phyloP scores from a whole-genome alignment of 306 rosid genomes.

The Notholithocarpus densiflorus region DNA sequence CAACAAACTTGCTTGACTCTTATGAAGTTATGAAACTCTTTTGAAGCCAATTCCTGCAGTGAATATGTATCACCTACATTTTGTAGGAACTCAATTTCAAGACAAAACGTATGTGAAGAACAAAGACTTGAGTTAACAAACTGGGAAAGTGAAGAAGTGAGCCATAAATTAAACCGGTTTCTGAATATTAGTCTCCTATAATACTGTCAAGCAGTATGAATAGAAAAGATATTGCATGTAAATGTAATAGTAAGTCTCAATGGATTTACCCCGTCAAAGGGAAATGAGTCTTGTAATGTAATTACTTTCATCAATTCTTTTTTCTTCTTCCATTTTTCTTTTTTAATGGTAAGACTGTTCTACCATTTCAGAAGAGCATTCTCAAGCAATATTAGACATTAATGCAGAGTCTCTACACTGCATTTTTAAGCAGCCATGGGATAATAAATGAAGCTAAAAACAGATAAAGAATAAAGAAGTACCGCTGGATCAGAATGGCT shows the following conservation, averaged over 20 bases:
- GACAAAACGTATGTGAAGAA: neutral
- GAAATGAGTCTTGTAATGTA: neutral
- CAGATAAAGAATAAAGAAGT: conserved; percentile 18
- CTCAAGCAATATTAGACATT: neutral
- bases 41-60: neutral
- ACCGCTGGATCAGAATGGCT: conserved; percentile 99
- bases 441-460: neutral
- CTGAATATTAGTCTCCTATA: no score
- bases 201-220: no score
- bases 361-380: neutral
- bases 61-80: neutral
- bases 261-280: neutral
- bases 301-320: neutral
- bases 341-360: neutral
- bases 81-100: neutral
- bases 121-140: neutral
- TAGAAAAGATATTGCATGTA: no score
- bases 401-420: neutral
- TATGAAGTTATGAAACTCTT: neutral
- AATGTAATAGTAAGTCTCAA: no score
- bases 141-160: neutral
- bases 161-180: neutral
- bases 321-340: neutral
- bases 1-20: neutral
- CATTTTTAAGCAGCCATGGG: neutral